Conservation (phyloP, 441 rosid genomes). For the Gossypium davidsonii region DNA sequence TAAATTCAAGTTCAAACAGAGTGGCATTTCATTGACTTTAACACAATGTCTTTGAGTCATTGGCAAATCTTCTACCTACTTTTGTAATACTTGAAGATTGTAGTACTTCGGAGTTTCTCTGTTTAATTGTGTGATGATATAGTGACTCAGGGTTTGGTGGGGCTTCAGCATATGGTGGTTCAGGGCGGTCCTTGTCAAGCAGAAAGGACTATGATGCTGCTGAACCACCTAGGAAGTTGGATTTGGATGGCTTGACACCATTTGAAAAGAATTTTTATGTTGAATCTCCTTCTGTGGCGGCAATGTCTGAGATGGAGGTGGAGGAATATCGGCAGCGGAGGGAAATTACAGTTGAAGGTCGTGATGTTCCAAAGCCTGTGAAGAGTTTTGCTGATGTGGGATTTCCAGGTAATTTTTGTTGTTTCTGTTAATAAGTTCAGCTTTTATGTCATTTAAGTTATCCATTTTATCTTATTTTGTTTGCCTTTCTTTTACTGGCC, state of each 20-base stretch:
- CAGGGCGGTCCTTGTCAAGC: slow-evolving; percentile 44
- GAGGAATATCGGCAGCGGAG: slow-evolving; percentile 62
- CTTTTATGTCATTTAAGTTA: not conserved
- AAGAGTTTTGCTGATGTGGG: slow-evolving; percentile 66
- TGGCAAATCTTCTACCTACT: not conserved
- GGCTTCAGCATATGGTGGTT: slow-evolving; percentile 49
- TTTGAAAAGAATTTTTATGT: slow-evolving; percentile 90
- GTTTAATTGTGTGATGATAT: slow-evolving; percentile 21
- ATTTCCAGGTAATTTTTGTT: slow-evolving; percentile 62
- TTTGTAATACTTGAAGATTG: not conserved
- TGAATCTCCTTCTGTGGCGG: slow-evolving; percentile 64
- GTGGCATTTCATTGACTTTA: not conserved
- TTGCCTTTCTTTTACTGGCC: not conserved
- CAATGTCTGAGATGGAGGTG: slow-evolving; percentile 72
- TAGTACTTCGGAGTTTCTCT: slow-evolving; percentile 23
- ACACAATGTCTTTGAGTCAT: not conserved
- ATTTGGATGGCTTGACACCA: slow-evolving; percentile 82
- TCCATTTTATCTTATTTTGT: not conserved
- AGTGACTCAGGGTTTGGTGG: slow-evolving; percentile 96
- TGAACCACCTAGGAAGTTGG: slow-evolving; percentile 56
- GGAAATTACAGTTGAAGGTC: slow-evolving; percentile 86
- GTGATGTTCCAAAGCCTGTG: slow-evolving; percentile 85
- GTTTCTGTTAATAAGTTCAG: not conserved
- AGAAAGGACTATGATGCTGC: slow-evolving; percentile 45
- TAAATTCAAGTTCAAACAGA: not conserved